Conservation (phyloP, 2,329 filamentous ascomycete species). For the Colletotrichum acutatum region DNA sequence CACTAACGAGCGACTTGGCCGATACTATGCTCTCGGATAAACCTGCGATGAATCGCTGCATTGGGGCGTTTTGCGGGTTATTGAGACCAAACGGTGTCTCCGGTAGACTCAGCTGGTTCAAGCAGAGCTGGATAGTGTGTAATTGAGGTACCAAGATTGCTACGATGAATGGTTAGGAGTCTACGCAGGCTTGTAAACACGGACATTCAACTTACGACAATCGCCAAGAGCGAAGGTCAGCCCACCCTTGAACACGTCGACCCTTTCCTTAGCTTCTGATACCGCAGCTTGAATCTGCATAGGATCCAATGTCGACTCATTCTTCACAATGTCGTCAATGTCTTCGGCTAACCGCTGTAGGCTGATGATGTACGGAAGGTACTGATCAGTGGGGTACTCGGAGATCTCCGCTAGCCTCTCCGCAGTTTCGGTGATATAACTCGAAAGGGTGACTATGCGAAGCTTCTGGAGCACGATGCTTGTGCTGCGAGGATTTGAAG, state of each 20-base stretch:
- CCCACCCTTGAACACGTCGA: conserved; percentile 38
- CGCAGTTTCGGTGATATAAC: conserved; percentile 43
- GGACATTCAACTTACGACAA: conserved; percentile 40
- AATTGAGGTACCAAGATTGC: conserved; percentile 43
- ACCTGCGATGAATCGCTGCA: conserved; percentile 40
- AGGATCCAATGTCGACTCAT: conserved; percentile 21
- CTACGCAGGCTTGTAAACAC: fast-evolving
- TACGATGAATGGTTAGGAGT: conserved; percentile 11
- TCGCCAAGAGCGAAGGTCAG: conserved; percentile 44
- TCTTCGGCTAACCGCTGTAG: conserved; percentile 45
- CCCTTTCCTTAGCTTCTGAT: conserved; percentile 23
- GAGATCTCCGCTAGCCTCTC: conserved; percentile 34
- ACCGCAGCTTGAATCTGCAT: conserved; percentile 31
- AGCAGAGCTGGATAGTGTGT: conserved; percentile 43
- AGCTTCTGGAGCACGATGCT: conserved; percentile 46
- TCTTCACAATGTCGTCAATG: conserved; percentile 42
- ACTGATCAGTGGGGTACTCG: conserved; percentile 40
- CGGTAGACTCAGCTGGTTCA: conserved; percentile 43
- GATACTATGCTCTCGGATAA: conserved; percentile 45
- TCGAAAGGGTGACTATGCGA: conserved; percentile 41
- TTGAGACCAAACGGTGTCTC: conserved; percentile 41
- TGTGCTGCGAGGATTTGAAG: conserved; percentile 32
- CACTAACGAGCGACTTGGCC: conserved; percentile 43
- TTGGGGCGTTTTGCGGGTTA: conserved; percentile 38
- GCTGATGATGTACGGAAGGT: conserved; percentile 43